A percentile compares a stretch with the other conserved stretches of the same genome.
Evolutionary conservation across 345 rosid genomes (phyloP).

Genomic region (Pelargonium nanum): DNA sequence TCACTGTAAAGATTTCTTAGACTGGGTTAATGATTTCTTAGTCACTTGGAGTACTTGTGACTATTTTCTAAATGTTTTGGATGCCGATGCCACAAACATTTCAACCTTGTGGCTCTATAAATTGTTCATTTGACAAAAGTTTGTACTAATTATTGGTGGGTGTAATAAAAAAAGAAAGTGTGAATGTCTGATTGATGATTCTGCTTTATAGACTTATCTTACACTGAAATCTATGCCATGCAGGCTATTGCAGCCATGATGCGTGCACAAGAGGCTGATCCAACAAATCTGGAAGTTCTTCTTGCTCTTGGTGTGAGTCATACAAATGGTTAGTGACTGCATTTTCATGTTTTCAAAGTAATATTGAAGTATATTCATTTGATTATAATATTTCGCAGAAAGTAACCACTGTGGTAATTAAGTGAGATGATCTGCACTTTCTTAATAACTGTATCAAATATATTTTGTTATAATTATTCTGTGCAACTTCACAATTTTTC

Average conservation of each 20-base stretch:
- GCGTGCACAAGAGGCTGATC: constrained; percentile 97
- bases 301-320: constrained; percentile 99
- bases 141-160: background rate
- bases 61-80: background rate
- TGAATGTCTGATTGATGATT: background rate
- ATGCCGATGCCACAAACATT: background rate
- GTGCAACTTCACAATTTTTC: background rate
- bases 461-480: background rate
- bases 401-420: background rate
- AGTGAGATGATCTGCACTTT: background rate
- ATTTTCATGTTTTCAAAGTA: background rate
- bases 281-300: constrained; percentile 92
- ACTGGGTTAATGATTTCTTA: background rate
- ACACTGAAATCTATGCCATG: constrained; percentile 13
- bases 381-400: background rate
- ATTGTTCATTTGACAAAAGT: background rate
- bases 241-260: constrained; percentile 99
- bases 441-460: background rate
- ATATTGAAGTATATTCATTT: background rate
- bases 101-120: background rate
- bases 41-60: background rate
- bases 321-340: constrained; percentile 72
- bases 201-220: constrained; percentile 3
- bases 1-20: background rate
- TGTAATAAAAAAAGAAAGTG: too few relatives aligned